Base-by-base conservation (phyloP, 768 basidiomycete genomes). In the Boletus sensibilis region DNA sequence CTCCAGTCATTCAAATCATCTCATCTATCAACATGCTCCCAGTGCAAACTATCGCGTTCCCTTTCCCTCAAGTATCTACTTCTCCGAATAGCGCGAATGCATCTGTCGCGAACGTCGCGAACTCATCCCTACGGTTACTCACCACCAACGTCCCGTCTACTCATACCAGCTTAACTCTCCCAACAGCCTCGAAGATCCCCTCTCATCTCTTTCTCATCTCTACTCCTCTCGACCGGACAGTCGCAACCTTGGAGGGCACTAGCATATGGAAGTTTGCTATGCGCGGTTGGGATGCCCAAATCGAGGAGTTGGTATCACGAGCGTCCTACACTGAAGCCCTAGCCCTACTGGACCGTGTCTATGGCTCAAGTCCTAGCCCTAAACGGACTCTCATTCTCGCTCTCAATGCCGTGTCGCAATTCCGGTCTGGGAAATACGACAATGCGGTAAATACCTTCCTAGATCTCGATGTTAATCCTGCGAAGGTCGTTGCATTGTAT, bases 401-500 rank as follows among this genome's bases (percentile, higher is more conserved):
- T 2, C 78, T 98, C 20, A 81, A 90, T 50, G 94, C 93, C 0
- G 86, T 97, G 0, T 77, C 88, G 0, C 82, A 88, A 56, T 95
- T 95, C 72, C 79, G 82, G 4, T 73, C 77, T 9, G 81, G 79
- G 9, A 79, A 85, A 55, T 95, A 84, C 65, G 87, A 90, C 58
- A 73, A 77, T 1, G 94, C 96, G 1, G 88, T 98, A 54, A 87
- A 97, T 66, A 82, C 86, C 0, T 94, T 98, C 70, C 81, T 94
- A 46, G 84, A 88, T 40, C 85, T 96, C 40, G 88, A 98, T 61
- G 78, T 94, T 62, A 95, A 95, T 65, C 97, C 97, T 0, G 92
- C 95, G 0, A 93, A 94, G 66, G 92, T 99, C 4, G 80, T 98
- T 21, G 88, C 94, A 2, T 75, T 98, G 7, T 99, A 92, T 70